These are phyloP conservation scores for Zygoascus flipseniorum DNA, from an alignment of 805 yeast species.

Conservation along the genomic window DNA sequence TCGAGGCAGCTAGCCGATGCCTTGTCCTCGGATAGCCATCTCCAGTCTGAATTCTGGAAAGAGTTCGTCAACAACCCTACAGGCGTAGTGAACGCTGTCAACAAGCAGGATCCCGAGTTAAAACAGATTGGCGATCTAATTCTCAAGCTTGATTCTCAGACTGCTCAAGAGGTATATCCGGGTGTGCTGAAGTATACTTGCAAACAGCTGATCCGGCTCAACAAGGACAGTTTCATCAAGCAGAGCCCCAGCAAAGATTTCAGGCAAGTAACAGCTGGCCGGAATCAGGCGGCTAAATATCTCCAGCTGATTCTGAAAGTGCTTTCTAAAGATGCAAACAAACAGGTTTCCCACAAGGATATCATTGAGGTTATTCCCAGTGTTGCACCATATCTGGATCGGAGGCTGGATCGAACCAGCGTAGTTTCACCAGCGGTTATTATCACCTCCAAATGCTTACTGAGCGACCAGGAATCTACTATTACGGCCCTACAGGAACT, in stretches of 20 bases:
- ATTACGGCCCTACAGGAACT: conserved; percentile 3
- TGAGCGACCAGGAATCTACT: conserved; percentile 3
- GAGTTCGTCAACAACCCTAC: neutral
- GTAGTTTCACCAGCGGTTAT: conserved; percentile 4
- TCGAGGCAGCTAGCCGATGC: neutral
- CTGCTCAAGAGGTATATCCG: neutral
- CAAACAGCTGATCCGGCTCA: neutral
- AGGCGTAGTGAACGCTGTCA: neutral
- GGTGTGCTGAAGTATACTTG: neutral
- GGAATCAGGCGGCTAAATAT: neutral
- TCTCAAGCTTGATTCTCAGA: neutral
- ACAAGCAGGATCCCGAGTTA: neutral
- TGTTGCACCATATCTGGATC: conserved; percentile 5
- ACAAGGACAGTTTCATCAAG: neutral
- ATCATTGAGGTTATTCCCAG: neutral
- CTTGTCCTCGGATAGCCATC: neutral
- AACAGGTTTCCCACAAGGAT: neutral
- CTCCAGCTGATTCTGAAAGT: neutral
- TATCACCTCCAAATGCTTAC: conserved; percentile 8
- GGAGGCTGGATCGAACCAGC: neutral
- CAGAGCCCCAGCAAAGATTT: neutral
- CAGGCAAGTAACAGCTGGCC: neutral
- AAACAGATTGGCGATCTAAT: neutral
- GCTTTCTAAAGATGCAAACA: neutral
- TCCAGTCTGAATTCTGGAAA: neutral